Percentiles rank a stretch among this genome's conserved stretches.
phyloP scores from a whole-genome alignment of 164 flowering plant genomes.

The Cinnamomum micranthum region DNA sequence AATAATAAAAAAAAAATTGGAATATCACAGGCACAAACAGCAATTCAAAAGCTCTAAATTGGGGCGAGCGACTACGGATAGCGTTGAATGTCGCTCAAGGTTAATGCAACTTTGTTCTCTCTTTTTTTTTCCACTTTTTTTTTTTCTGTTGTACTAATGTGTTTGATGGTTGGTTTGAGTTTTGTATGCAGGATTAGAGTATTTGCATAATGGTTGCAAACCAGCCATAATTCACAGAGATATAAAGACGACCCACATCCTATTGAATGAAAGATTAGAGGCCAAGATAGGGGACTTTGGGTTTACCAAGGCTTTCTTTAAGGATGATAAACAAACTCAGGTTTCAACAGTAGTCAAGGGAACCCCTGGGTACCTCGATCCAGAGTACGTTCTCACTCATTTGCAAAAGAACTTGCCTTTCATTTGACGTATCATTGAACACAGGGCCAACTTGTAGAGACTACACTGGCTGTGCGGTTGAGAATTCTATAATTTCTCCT shows the following conservation, averaged over 20 bases:
- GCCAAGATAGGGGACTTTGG: conserved; percentile 62
- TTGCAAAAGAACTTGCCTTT: no score
- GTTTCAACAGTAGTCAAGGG: conserved; percentile 35
- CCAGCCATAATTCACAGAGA: conserved; percentile 58
- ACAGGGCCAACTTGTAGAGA: no score
- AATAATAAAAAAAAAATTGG: neutral
- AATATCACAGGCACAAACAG: neutral
- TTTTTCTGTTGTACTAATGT: neutral
- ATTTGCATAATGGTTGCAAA: conserved; percentile 44
- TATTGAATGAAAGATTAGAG: conserved; percentile 32
- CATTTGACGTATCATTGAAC: no score
- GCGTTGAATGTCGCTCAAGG: conserved; percentile 42
- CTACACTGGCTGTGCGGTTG: no score
- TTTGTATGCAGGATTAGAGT: conserved; percentile 43
- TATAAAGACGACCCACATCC: conserved; percentile 43
- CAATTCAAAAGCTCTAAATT: neutral
- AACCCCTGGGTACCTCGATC: conserved; percentile 54
- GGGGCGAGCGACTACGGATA: conserved; percentile 26
- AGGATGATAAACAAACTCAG: conserved; percentile 22
- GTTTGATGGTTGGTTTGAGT: neutral
- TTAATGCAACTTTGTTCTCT: neutral
- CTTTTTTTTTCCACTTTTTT: neutral
- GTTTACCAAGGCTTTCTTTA: conserved; percentile 32
- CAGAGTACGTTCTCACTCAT: conserved; percentile 39
- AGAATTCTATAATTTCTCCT: no score